Base-by-base conservation (phyloP, 495 filamentous ascomycete species). In the Penicillium mononematosum region DNA sequence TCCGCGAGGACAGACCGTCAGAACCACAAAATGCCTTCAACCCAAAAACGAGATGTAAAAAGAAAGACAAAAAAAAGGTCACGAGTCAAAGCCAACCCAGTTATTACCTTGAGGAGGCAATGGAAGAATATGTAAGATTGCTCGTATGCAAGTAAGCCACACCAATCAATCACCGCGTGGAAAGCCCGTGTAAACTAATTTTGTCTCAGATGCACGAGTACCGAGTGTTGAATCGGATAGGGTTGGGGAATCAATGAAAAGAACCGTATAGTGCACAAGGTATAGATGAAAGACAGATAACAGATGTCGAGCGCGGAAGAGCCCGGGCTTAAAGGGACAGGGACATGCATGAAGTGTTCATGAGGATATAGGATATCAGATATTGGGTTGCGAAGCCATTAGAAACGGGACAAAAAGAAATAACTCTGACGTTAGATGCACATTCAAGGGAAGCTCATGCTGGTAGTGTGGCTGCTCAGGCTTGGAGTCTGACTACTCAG, bases 391-490 rank as follows among this genome's bases (percentile, higher is more conserved):
- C 24, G n/a, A 52, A 14, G 16, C 50, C 45, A 17, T 20, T 12
- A 27, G 1, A 7, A 50, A 25, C 32, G 8, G 5, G 20, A 16
- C 1, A n/a, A 11, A 25, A 38, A 22, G 5, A 11, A 39, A 39
- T 0, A 25, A 41, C 20, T 51, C 11, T 9, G 32, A 31, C 36
- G 50, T 20, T 41, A 31, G 36, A 44, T 54, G 17, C 22, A 47
- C 34, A 60, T 32, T 50, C 41, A 62, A 47, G 49, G 49, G 24
- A 41, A 53, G 27, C 45, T 48, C 45, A 32, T 32, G 45, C 45
- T 48, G 14, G 29, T 19, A 20, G 27, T n/a, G 7, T 47, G 45
- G 17, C 16, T 17, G 47, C 56, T 70, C 70, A 57, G 53, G 55
- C 12, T 24, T 34, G 39, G 24, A 25, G 48, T n/a, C 8, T 53